Base-by-base conservation (phyloP, 257 asterid species). In the Avicennia marina region DNA sequence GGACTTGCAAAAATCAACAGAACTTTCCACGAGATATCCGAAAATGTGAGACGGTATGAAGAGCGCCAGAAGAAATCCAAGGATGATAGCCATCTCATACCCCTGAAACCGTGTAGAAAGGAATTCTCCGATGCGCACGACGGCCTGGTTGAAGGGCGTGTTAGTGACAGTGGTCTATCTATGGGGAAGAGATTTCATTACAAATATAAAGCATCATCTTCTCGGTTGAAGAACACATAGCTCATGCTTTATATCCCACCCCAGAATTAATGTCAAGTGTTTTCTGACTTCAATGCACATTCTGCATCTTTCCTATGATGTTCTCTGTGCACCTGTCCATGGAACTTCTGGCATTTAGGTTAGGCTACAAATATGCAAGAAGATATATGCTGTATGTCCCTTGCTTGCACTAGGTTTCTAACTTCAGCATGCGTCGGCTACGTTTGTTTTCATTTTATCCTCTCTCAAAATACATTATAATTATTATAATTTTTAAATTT, bases 11-110 rank as follows among this genome's bases (percentile, higher is more conserved):
- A 58, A 68, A 80, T 93, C 62, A 88, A 88, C 46, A 81, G 43
- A 70, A 88, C 97, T 7, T 80, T 93, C 76, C 95, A 82, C 51
- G 80, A 85, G 76, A 81, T 93, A 80, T 88, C 98, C 1, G 95
- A 93, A 69, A 93, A 88, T n/a, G 83, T 89, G 74, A 88, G 82
- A 68, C 76, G 72, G 53, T 77, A 69, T 4, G 94, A 93, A 70
- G 80, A 78, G 70, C 74, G 62, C 50, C 79, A 69, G 82, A 86
- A 72, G 84, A 75, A 53, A 44, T 67, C 94, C 13, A 86, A 86
- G 73, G 98, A 91, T 53, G 98, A 91, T 56, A 83, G 90, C 67
- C 74, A 73, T 70, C 79, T 91, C 3, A 84, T 85, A 44, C 96
- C 95, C n/a, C 73, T 91, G 65, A 80, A 77, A 65, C 75, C 95